These are phyloP conservation scores for Herpetomonas muscarum DNA, from an alignment of 208 protist genomes.

Conservation along the genomic window DNA sequence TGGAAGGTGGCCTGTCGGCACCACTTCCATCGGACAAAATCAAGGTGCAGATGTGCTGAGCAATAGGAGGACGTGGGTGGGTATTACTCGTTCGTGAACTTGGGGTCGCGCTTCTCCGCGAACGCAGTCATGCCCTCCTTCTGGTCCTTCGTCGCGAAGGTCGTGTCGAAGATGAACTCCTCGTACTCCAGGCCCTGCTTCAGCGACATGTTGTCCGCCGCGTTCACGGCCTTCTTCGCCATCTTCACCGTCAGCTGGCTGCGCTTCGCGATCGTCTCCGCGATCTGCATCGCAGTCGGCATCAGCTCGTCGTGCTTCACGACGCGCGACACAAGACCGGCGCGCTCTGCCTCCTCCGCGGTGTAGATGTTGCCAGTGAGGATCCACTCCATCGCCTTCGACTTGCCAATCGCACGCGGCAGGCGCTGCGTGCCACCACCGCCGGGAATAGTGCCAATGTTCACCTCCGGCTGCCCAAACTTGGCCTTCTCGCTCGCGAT, in stretches of 20 bases:
- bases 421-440: conserved; percentile 92
- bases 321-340: conserved; percentile 81
- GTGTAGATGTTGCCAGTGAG: conserved; percentile 82
- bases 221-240: conserved; percentile 89
- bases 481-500: conserved; percentile 78
- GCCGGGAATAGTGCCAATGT: conserved; percentile 92
- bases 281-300: conserved; percentile 52
- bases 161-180: conserved; percentile 76
- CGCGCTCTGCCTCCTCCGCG: conserved; percentile 68
- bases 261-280: conserved; percentile 59
- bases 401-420: conserved; percentile 85
- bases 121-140: conserved; percentile 92
- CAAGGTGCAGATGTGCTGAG: too few relatives aligned
- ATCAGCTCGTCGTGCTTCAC: conserved; percentile 76
- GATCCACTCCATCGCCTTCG: conserved; percentile 92
- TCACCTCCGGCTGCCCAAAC: conserved; percentile 91
- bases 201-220: conserved; percentile 73
- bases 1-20: too few relatives aligned
- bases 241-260: conserved; percentile 82
- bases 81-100: conserved; percentile 79
- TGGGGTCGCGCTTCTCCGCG: conserved; percentile 83
- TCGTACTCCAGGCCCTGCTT: conserved; percentile 83
- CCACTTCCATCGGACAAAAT: too few relatives aligned
- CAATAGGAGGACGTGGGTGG: too few relatives aligned
- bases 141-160: conserved; percentile 89